Base-by-base conservation (phyloP, 2,329 filamentous ascomycete species). In the Neurospora sp. region DNA sequence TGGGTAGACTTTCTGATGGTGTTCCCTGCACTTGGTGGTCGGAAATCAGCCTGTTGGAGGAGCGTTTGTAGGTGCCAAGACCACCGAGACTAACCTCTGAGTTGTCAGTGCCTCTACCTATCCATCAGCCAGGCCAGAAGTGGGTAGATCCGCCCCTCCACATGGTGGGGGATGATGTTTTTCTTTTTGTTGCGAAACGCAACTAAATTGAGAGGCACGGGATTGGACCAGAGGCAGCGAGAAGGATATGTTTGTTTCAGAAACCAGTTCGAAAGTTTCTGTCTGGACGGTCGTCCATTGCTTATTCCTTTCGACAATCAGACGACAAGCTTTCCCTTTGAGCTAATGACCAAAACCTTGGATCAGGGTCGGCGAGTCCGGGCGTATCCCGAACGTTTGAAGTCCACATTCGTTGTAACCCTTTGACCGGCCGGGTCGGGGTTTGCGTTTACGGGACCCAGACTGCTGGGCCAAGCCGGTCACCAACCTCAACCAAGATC, bases 101-200 rank as follows among this genome's bases (percentile, higher is more conserved):
- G 70, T 68, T 72, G 71, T 70, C 71, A 71, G 62, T 68, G 38
- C 38, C 17, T 68, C 28, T 33, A 36, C 23, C 40, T 37, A 67
- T 66, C 43, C 62, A 69, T 37, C 46, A 62, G 43, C 46, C 19
- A 70, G 66, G 66, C 57, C 33, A 40, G 66, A 57, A 62, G 37
- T 46, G 67, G 52, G 40, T 66, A 67, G 23, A 41, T 41, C 23
- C 37, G 69, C 71, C 65, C 67, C 69, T 70, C 69, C 69, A 68
- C 69, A 66, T 57, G 43, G 66, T 70, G 70, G 66, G 69, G 70
- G 66, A 39, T 33, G 52, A 62, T 62, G 52, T 17, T 62, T 62
- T 62, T 62, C 23, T 62, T 62, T 33, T 62, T 62, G 52, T 62
- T 62, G 52, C 52, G 52, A 62, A 62, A 62, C 52, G 52, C 52